Evolutionary conservation across 495 filamentous ascomycete genomes (phyloP).

Genomic region (Amorphotheca resinae): DNA sequence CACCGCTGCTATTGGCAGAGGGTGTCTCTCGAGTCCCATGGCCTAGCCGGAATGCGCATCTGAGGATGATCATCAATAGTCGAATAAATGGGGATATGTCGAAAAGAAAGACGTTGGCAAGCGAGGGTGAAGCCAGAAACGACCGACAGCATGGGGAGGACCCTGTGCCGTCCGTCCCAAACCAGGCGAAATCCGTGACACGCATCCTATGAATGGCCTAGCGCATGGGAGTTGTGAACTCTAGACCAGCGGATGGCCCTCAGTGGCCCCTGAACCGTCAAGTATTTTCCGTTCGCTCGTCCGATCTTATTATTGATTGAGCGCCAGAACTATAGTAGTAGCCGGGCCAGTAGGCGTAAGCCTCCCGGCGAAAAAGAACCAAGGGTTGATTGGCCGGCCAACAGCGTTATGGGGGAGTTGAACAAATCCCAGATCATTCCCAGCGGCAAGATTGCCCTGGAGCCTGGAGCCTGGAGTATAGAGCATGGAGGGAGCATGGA

Average conservation of each 20-base stretch:
- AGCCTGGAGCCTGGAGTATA: too few species aligned
- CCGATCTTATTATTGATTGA: too few species aligned
- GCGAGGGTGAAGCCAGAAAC: conserved; percentile 8
- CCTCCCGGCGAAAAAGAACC: too few species aligned
- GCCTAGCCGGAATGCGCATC: conserved; percentile 21
- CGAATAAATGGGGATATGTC: conserved; percentile 15
- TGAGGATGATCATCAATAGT: conserved; percentile 19
- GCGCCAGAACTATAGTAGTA: too few species aligned
- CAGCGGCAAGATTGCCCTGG: too few species aligned
- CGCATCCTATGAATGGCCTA: conserved; percentile 9
- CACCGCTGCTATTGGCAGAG: conserved; percentile 11
- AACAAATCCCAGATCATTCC: too few species aligned
- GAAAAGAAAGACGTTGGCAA: conserved; percentile 15
- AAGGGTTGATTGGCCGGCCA: too few species aligned
- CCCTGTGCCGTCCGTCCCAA: conserved; percentile 10
- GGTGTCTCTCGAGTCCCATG: not conserved
- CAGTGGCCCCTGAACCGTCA: conserved; percentile 12
- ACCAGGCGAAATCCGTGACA: conserved; percentile 11
- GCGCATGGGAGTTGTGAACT: conserved; percentile 2
- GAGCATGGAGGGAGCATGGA: too few species aligned
- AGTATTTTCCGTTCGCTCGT: too few species aligned
- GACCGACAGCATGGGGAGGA: not conserved
- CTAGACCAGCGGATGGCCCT: not conserved
- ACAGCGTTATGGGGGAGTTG: too few species aligned
- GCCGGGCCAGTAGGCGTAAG: too few species aligned